These are phyloP conservation scores for Trypanosoma theileri DNA, from an alignment of 208 protist species.

Conservation along the genomic window DNA sequence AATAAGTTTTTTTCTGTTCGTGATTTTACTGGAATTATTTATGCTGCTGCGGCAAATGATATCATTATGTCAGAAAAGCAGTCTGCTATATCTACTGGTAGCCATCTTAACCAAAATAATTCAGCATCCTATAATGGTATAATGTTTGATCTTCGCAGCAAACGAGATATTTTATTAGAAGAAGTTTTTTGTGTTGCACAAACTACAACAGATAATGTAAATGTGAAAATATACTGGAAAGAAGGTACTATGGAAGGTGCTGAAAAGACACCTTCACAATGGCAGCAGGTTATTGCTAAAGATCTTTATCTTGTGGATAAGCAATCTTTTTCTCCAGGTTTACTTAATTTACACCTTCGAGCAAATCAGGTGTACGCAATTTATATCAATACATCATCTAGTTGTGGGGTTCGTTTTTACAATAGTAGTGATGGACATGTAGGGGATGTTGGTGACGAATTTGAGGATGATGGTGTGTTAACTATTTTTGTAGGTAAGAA, in stretches of 20 bases:
- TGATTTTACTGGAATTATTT: conserved; percentile 23
- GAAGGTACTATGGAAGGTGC: conserved; percentile 83
- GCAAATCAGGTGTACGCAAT: conserved; percentile 81
- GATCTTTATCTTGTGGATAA: conserved; percentile 76
- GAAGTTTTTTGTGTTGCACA: conserved; percentile 86
- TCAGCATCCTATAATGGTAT: conserved; percentile 90
- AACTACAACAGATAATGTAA: conserved; percentile 70
- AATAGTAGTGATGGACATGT: conserved; percentile 83
- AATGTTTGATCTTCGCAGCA: conserved; percentile 88
- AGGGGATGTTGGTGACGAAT: conserved; percentile 77
- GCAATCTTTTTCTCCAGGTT: conserved; percentile 67
- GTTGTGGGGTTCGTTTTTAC: conserved; percentile 86
- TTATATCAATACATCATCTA: conserved; percentile 87
- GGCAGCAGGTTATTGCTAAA: conserved; percentile 66
- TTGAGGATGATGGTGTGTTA: conserved; percentile 82
- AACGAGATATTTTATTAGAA: conserved; percentile 84
- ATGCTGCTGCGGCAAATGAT: conserved; percentile 12
- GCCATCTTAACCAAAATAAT: conserved; percentile 71
- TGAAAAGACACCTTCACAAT: conserved; percentile 62
- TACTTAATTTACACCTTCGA: conserved; percentile 66
- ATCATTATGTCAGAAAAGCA: conserved; percentile 29
- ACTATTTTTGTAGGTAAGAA: conserved; percentile 85
- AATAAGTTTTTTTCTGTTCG: conserved; percentile 20
- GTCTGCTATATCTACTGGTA: conserved; percentile 72
- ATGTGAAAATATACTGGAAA: conserved; percentile 87